These are phyloP conservation scores for Pseudevernia furfuracea DNA, from an alignment of 495 filamentous ascomycete genomes.

Conservation along the genomic window DNA sequence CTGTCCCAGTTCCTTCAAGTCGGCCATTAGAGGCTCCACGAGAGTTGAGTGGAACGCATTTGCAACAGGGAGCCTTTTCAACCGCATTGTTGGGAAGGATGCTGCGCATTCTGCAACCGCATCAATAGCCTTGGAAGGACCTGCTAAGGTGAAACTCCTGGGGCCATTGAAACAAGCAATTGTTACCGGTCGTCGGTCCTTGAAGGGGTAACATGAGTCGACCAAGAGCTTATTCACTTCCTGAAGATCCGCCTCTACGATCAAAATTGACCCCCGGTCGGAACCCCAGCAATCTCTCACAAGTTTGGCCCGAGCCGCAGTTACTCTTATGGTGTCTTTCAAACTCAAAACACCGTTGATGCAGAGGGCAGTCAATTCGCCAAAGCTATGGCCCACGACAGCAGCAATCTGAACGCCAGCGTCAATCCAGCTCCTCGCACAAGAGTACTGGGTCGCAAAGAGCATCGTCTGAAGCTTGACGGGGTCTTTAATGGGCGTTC, in stretches of 20 bases:
- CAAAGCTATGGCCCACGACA: conserved; percentile 48
- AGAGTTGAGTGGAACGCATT: conserved; percentile 45
- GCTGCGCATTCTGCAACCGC: conserved; percentile 26
- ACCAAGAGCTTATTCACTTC: conserved; percentile 22
- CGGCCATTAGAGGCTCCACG: conserved; percentile 33
- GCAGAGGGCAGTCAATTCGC: conserved; percentile 42
- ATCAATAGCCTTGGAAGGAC: conserved; percentile 28
- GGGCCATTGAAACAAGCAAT: conserved; percentile 45
- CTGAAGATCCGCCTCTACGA: conserved; percentile 34
- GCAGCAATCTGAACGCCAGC: conserved; percentile 35
- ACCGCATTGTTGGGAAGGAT: conserved; percentile 25
- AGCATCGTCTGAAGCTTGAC: conserved; percentile 38
- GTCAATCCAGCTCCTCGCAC: conserved; percentile 44
- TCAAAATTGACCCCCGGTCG: conserved; percentile 42
- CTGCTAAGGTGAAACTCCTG: conserved; percentile 29
- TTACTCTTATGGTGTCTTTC: conserved; percentile 33
- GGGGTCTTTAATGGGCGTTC: conserved; percentile 30
- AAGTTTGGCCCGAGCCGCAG: conserved; percentile 35
- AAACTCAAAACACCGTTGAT: conserved; percentile 35
- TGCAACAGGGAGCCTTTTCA: conserved; percentile 39
- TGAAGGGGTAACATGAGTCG: neutral
- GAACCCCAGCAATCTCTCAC: conserved; percentile 33
- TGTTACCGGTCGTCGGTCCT: conserved; percentile 4
- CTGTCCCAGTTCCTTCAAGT: conserved; percentile 27
- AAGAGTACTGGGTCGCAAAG: conserved; percentile 45